These are phyloP conservation scores for Cladorrhinum sp. DNA, from an alignment of 2,329 filamentous ascomycete genomes.

Conservation along the genomic window DNA sequence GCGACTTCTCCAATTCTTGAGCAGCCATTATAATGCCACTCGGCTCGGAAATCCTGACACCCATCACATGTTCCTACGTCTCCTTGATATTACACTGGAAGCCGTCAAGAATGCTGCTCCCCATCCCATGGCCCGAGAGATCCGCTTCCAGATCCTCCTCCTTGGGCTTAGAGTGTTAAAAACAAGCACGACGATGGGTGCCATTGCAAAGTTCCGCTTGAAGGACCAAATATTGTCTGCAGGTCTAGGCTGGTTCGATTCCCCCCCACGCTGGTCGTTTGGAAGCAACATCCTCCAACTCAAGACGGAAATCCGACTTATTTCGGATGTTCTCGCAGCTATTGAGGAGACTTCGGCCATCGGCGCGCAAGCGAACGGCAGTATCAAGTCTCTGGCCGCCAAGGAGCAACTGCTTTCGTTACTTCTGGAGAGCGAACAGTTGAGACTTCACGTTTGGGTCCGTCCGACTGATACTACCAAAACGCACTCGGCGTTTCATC, in stretches of 20 bases:
- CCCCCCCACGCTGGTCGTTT: conserved; percentile 86
- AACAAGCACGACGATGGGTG: conserved; percentile 64
- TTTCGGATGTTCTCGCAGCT: conserved; percentile 69
- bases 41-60: conserved; percentile 80
- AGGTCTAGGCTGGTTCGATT: conserved; percentile 83
- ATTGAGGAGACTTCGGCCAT: conserved; percentile 64
- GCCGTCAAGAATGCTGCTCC: conserved; percentile 67
- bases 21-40: conserved; percentile 91
- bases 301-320: conserved; percentile 83
- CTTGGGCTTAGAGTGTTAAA: conserved; percentile 77
- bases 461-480: conserved; percentile 64
- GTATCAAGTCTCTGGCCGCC: conserved; percentile 63
- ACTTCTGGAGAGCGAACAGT: conserved; percentile 80
- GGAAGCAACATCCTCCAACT: conserved; percentile 90
- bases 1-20: conserved; percentile 81
- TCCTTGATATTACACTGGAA: conserved; percentile 75
- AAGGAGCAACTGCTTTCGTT: conserved; percentile 83
- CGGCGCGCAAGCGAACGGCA: conserved; percentile 49
- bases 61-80: conserved; percentile 75
- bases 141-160: conserved; percentile 84
- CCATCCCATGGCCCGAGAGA: conserved; percentile 85
- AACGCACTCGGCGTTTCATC: conserved; percentile 37
- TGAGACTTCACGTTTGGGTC: conserved; percentile 84
- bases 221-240: conserved; percentile 88
- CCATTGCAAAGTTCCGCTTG: conserved; percentile 69